Evolutionary conservation across 2,329 filamentous ascomycete genomes (phyloP), one percentile per base, ranked within the genome.

Genomic region (Bipolaris victoriae): DNA sequence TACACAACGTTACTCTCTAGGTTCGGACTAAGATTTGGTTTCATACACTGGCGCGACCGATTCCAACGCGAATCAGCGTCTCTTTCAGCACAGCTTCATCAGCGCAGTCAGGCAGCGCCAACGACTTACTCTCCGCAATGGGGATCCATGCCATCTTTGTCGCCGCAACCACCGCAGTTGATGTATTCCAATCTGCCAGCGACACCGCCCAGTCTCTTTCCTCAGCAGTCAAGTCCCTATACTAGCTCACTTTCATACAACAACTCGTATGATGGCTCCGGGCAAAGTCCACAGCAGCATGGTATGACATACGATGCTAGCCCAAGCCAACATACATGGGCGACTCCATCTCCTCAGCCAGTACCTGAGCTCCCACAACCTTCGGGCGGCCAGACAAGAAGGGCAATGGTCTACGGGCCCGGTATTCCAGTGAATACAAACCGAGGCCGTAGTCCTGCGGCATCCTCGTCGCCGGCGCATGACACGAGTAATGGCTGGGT

Each of bases 31-130:
- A 73, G 80, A 13, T 83, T 81, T 65, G 81, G 81, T 24, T 81
- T 80, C 61, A 80, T 80, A 55, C 79, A 79, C 63, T 82, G 80
- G 80, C 79, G 77, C 16, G 79, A 82, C 51, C 77, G 79, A 15
- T 82, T 81, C 62, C 78, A 80, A 57, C 74, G 72, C 18, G 80
- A 82, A 52, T 79, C 79, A 0, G 71, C 76, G 1, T 57, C 67
- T 1, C 72, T 81, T 37, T 71, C 77, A 2, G 72, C 77, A 9
- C 75, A 79, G 16, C 73, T 82, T 0, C 77, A 79, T 40, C 71
- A 75, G 37, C 76, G 78, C 43, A 60, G 59, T 13, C 69, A 70
- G 5, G 47, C 58, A 3, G 24, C 59, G 0, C 50, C 62, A 10
- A 37, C 54, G 3, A 55, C 59, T 1, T 72, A 67, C 22, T 63